These are phyloP conservation scores for Boletus edulis DNA, from an alignment of 768 basidiomycete genomes.

Conservation along the genomic window DNA sequence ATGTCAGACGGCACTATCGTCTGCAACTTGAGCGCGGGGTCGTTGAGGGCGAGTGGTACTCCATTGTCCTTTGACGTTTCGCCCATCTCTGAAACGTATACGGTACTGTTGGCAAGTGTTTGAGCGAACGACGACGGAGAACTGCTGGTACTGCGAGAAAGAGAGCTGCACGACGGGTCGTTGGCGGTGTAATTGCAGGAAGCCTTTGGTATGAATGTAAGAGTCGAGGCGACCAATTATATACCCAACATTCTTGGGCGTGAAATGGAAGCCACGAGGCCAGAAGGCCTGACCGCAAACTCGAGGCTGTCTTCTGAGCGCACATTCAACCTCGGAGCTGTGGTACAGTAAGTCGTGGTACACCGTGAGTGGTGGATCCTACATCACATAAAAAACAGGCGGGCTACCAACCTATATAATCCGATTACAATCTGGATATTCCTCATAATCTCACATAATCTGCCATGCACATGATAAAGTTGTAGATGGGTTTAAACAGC, in stretches of 20 bases:
- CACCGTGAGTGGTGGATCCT: too few species aligned
- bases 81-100: constrained; percentile 2
- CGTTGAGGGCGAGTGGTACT: neutral
- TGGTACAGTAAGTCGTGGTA: too few species aligned
- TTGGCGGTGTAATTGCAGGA: neutral
- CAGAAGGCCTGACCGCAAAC: neutral
- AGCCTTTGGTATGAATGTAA: too few species aligned
- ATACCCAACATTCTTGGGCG: neutral
- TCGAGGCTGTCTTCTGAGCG: neutral
- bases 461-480: too few species aligned
- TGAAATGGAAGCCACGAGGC: constrained; percentile 9
- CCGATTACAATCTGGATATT: too few species aligned
- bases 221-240: neutral
- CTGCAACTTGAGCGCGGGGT: constrained; percentile 1
- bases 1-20: constrained; percentile 19
- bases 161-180: neutral
- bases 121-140: neutral
- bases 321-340: neutral
- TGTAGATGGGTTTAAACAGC: too few species aligned
- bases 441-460: too few species aligned
- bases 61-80: neutral
- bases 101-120: neutral
- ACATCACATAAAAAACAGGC: too few species aligned
- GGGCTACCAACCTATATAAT: too few species aligned
- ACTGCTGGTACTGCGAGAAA: neutral